Base-by-base conservation (phyloP, 192 early-diverging fungal species). In the Backusella mclennaniae region DNA sequence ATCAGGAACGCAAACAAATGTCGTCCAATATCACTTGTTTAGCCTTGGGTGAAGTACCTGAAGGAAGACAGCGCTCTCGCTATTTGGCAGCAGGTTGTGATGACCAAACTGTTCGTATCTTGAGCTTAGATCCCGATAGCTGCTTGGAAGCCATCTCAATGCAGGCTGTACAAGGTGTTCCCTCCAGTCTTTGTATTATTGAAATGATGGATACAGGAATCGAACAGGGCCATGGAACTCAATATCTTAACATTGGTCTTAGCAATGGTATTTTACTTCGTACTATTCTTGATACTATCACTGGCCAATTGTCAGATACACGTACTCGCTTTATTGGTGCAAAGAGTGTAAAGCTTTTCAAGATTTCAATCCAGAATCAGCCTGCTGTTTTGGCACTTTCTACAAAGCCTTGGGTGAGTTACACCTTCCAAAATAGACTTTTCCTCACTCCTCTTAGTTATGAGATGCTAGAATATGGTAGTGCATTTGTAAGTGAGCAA, bases 31-130 rank as follows among this genome's bases (percentile, higher is more conserved):
- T 96, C 35, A 90, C 92, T 5, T 90, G 93, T 52, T 73, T 99
- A 46, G 91, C 94, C 19, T 84, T 99, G 76, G 90, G 94, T 6
- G 89, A 90, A 5, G 89, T 98, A 36, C 93, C 95, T 11, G 86
- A 86, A 35, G 95, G 95, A 36, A 87, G 95, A 9, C 88, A 87
- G 49, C 79, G 92, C 19, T 87, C 91, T 39, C 86, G 88, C 33
- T 97, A 96, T 77, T 86, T 95, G 84, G 95, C 98, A 1, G 95
- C 95, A 11, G 98, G 96, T 26, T 97, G 95, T 80, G 92, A 86
- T 67, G 98, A 99, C 80, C 87, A 89, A 74, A 97, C 98, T 0
- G 96, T 99, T 11, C 88, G 98, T 35, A 87, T 99, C 36, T 81
- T 97, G 44, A 91, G 93, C 15, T 84, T 97, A 71, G 96, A 96